Evolutionary conservation across 179 eudicot genomes (phyloP).

Genomic region (Spinacia oleracea): DNA sequence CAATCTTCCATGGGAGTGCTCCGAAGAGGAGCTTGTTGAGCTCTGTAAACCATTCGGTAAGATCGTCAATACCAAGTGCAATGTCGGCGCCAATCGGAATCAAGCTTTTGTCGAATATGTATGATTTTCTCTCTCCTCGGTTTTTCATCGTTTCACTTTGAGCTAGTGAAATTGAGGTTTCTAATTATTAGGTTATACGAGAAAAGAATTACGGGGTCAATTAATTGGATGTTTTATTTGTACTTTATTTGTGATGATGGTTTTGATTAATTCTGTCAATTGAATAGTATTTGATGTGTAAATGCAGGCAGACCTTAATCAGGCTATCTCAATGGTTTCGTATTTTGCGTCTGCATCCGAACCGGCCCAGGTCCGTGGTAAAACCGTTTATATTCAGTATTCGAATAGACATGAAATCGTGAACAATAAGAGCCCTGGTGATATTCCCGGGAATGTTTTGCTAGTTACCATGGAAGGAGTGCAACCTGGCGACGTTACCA

Average conservation of each 20-base stretch:
- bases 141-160: not conserved
- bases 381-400: conserved; percentile 66
- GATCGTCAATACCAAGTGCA: conserved; percentile 69
- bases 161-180: not conserved
- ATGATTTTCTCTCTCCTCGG: not conserved
- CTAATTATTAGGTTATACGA: not conserved
- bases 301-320: conserved; percentile 64
- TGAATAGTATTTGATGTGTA: not conserved
- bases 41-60: conserved; percentile 71
- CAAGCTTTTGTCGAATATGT: conserved; percentile 81
- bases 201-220: not conserved
- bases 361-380: conserved; percentile 68
- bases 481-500: conserved; percentile 68
- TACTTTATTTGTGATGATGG: not conserved
- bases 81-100: conserved; percentile 75
- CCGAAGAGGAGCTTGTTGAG: conserved; percentile 70
- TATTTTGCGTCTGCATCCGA: conserved; percentile 72
- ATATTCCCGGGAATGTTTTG: conserved; percentile 68
- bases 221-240: not conserved
- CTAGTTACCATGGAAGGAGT: conserved; percentile 73
- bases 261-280: not conserved
- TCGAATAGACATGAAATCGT: conserved; percentile 72
- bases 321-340: conserved; percentile 69
- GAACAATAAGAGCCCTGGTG: conserved; percentile 67
- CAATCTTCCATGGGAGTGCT: conserved; percentile 81